Conservation (phyloP, 2,329 filamentous ascomycete genomes). For the Nemania serpens region DNA sequence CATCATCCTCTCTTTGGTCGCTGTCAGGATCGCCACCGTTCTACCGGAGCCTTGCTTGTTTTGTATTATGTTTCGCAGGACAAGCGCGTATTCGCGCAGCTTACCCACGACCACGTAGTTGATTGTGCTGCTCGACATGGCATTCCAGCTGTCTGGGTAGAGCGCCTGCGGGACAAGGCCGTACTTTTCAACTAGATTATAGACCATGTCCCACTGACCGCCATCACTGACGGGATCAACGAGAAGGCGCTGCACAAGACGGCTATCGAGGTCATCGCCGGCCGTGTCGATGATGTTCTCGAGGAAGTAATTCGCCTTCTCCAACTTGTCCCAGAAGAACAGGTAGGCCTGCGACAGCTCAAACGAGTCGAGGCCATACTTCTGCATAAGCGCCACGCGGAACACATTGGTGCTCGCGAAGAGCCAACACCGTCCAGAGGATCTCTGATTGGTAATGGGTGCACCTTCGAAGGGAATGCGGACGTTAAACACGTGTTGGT, state of each 20-base stretch:
- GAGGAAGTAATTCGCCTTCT: constrained; percentile 89
- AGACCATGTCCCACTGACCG: constrained; percentile 92
- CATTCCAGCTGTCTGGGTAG: constrained; percentile 83
- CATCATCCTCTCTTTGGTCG: constrained; percentile 73
- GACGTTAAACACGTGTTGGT: constrained; percentile 83
- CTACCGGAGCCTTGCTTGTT: constrained; percentile 38
- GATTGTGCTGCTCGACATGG: constrained; percentile 70
- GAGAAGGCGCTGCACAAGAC: constrained; percentile 73
- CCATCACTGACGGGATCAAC: constrained; percentile 75
- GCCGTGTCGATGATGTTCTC: constrained; percentile 81
- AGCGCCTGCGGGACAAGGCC: constrained; percentile 82
- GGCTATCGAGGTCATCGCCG: constrained; percentile 69
- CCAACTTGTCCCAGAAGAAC: constrained; percentile 93
- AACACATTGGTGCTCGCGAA: constrained; percentile 93
- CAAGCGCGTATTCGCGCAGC: constrained; percentile 82
- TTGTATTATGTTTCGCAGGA: constrained; percentile 63
- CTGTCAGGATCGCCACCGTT: constrained; percentile 47
- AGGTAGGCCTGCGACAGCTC: constrained; percentile 88
- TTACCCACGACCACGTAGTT: constrained; percentile 80
- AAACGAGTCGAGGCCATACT: constrained; percentile 76
- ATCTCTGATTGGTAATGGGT: constrained; percentile 83
- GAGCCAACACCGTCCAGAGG: constrained; percentile 86
- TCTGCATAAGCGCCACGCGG: constrained; percentile 84
- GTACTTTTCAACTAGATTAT: constrained; percentile 84
- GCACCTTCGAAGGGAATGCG: constrained; percentile 80